Conservation (phyloP, 768 basidiomycete species). For the Hypholoma sublateritium region DNA sequence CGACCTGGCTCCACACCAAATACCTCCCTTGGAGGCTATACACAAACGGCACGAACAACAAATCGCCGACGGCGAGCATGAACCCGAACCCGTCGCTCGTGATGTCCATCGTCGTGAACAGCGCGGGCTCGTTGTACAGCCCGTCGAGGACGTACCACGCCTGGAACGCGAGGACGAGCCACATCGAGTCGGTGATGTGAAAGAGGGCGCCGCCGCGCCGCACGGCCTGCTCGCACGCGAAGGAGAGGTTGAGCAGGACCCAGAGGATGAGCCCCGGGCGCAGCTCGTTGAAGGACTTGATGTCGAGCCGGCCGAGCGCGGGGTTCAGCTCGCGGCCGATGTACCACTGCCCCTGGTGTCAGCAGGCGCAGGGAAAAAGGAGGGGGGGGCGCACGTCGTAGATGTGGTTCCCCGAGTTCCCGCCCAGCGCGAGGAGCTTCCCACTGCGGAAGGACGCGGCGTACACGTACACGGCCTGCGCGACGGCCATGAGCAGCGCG, state of each 20-base stretch:
- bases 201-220: conserved; percentile 63
- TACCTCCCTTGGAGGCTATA: conserved; percentile 94
- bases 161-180: conserved; percentile 86
- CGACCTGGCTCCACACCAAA: conserved; percentile 84
- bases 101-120: conserved; percentile 97
- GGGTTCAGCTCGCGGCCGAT: conserved; percentile 97
- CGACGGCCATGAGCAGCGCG: conserved; percentile 70
- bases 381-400: conserved; percentile 75
- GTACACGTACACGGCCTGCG: conserved; percentile 76
- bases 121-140: conserved; percentile 89
- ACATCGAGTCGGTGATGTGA: conserved; percentile 86
- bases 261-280: conserved; percentile 91
- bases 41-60: conserved; percentile 92
- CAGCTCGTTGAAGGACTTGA: conserved; percentile 79
- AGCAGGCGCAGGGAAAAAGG: neutral
- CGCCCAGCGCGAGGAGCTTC: conserved; percentile 85
- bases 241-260: conserved; percentile 86
- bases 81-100: conserved; percentile 97
- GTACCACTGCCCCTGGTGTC: conserved; percentile 59
- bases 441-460: conserved; percentile 64
- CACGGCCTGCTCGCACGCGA: conserved; percentile 87
- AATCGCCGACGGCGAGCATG: conserved; percentile 94
- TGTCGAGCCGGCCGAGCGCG: conserved; percentile 66
- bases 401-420: conserved; percentile 82
- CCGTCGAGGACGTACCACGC: conserved; percentile 83